Evolutionary conservation across 192 early-diverging fungal species (phyloP).

Genomic region (Backusella sp.): DNA sequence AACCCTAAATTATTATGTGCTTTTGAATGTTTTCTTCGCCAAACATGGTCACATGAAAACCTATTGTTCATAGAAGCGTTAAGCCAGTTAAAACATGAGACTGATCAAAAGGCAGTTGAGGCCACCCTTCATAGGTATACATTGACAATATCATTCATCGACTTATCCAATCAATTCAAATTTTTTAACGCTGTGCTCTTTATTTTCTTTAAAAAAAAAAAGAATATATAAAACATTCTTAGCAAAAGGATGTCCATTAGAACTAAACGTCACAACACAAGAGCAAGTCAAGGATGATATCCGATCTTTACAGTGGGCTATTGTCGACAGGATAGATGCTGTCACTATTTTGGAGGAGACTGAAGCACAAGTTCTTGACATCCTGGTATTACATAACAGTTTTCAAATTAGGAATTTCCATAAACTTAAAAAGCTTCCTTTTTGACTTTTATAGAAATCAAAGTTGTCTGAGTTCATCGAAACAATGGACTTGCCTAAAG

Average conservation of each 20-base stretch:
- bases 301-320: constrained; percentile 20
- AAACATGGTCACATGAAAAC: constrained; percentile 32
- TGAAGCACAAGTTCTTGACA: constrained; percentile 24
- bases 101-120: constrained; percentile 15
- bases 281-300: constrained; percentile 5
- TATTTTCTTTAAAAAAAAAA: constrained; percentile 6
- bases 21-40: constrained; percentile 23
- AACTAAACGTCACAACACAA: constrained; percentile 28
- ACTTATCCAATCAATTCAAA: neutral
- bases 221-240: constrained; percentile 39
- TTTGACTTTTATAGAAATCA: constrained; percentile 8
- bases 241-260: constrained; percentile 17
- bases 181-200: neutral
- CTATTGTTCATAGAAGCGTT: constrained; percentile 36
- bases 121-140: constrained; percentile 23
- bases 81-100: constrained; percentile 26
- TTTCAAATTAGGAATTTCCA: neutral
- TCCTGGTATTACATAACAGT: constrained; percentile 14
- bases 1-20: constrained; percentile 19
- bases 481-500: constrained; percentile 6
- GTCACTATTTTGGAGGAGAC: constrained; percentile 19
- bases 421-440: neutral
- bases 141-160: neutral
- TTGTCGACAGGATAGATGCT: constrained; percentile 11
- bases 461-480: constrained; percentile 15